Evolutionary conservation across 1,284 basidiomycete species (phyloP), one percentile per base, ranked within the genome.

Genomic region (Trametes polyzona): DNA sequence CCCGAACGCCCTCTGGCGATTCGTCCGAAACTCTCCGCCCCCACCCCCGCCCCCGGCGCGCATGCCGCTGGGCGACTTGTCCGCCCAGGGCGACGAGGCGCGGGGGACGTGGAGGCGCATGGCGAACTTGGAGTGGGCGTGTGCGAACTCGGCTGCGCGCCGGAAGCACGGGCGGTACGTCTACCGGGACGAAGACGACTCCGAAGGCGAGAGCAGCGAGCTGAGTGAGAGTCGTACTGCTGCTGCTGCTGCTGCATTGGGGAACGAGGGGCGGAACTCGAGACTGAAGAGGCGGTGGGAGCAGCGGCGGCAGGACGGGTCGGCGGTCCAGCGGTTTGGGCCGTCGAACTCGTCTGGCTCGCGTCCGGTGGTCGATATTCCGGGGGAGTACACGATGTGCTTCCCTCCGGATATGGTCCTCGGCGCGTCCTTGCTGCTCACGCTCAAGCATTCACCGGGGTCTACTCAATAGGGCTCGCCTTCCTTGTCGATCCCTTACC

Each of bases 121-220:
- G 49, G 68, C 68, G 40, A 74, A 74, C 1, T 70, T 80, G n/a
- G 79, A 80, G 57, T 80, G 78, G 79, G 79, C 79, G 11, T 80
- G 79, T 58, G 71, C 76, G 23, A 71, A 70, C 40, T 68, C 69
- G n/a, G 62, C 72, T 14, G 76, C 76, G 51, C 77, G 75, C 19
- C 70, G 67, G 29, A 66, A 67, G 37, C 61, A 58, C 47, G 58
- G 53, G 7, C 37, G 46, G 27, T 55, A 47, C 47, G 53, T 73
- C 40, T 61, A 59, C 42, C 56, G 53, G 8, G 61, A 60, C 47
- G 63, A 64, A 30, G 60, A 66, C 36, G 63, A 63, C 24, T 63
- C 60, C 8, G 57, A 58, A 14, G 62, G 54, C 19, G 55, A 58
- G 26, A 57, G 47, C 53, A 48, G 37, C 52, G 62, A 59, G 39